Evolutionary conservation across 371 early-diverging fungal species (phyloP).

Genomic region (Syncephalastrum contaminatum): DNA sequence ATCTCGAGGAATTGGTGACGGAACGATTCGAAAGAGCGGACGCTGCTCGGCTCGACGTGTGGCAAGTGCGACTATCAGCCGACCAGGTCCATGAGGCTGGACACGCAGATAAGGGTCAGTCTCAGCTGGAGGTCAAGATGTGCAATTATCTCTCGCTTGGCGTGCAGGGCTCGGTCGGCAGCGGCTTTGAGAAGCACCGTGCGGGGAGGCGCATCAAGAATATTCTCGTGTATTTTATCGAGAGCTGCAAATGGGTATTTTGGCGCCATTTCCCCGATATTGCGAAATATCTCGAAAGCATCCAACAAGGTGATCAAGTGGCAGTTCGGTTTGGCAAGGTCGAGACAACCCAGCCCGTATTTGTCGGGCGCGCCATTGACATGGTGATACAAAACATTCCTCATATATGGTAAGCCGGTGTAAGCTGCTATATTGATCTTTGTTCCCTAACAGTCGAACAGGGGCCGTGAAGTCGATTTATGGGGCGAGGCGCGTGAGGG

Average conservation of each 20-base stretch:
- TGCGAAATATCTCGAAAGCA: slow-evolving; percentile 45
- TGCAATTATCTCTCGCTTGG: slow-evolving; percentile 62
- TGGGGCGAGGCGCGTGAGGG: slow-evolving; percentile 40
- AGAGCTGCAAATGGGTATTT: slow-evolving; percentile 62
- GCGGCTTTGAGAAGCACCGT: slow-evolving; percentile 60
- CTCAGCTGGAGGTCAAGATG: slow-evolving; percentile 42
- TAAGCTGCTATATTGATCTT: not conserved
- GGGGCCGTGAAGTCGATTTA: slow-evolving; percentile 43
- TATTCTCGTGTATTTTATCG: slow-evolving; percentile 51
- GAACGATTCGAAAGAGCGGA: slow-evolving; percentile 55
- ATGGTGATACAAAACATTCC: slow-evolving; percentile 48
- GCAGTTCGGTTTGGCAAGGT: slow-evolving; percentile 8
- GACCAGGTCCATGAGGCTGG: slow-evolving; percentile 47
- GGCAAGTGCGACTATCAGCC: slow-evolving; percentile 51
- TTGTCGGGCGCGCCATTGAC: slow-evolving; percentile 22
- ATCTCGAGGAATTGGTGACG: slow-evolving; percentile 43
- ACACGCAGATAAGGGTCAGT: slow-evolving; percentile 26
- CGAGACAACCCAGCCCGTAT: not conserved
- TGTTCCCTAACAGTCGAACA: not conserved
- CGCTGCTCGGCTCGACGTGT: slow-evolving; percentile 60
- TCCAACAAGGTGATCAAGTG: slow-evolving; percentile 20
- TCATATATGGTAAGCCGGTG: slow-evolving; percentile 32
- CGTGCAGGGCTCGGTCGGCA: slow-evolving; percentile 65
- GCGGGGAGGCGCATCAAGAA: slow-evolving; percentile 52
- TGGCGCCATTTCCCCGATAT: slow-evolving; percentile 53